Percentiles rank a stretch among this genome's conserved stretches.
These are phyloP conservation scores for Ploettnerulaceae sp. DNA, from an alignment of 2,329 filamentous ascomycete genomes.

Conservation along the genomic window DNA sequence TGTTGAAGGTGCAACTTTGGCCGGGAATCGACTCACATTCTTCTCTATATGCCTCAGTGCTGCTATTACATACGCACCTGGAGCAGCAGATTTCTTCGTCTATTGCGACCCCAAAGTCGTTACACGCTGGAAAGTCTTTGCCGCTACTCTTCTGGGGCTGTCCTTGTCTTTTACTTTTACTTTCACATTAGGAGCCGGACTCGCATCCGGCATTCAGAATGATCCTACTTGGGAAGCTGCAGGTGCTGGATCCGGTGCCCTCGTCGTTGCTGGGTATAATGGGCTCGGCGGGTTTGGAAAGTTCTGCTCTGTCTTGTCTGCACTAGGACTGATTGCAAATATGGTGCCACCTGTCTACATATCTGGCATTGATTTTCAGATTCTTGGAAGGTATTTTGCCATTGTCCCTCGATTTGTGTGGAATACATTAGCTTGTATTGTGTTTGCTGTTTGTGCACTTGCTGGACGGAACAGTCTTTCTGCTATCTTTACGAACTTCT, in stretches of 20 bases:
- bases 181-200: conserved; percentile 56
- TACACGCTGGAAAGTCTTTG: conserved; percentile 45
- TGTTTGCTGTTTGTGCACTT: conserved; percentile 60
- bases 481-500: conserved; percentile 63
- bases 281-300: conserved; percentile 58
- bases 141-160: conserved; percentile 52
- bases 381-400: conserved; percentile 54
- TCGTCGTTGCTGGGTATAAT: conserved; percentile 58
- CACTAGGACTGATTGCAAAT: conserved; percentile 61
- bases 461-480: conserved; percentile 57
- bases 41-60: conserved; percentile 64
- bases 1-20: conserved; percentile 47
- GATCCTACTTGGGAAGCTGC: conserved; percentile 56
- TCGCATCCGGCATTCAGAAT: conserved; percentile 51
- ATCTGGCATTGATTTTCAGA: conserved; percentile 62
- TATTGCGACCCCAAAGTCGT: conserved; percentile 52
- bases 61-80: conserved; percentile 58
- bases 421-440: conserved; percentile 57
- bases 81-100: conserved; percentile 63
- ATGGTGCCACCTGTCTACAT: conserved; percentile 61
- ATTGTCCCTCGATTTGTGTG: conserved; percentile 58
- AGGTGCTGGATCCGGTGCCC: conserved; percentile 53
- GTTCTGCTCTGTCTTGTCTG: conserved; percentile 61
- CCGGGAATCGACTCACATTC: conserved; percentile 59
- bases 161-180: conserved; percentile 55